Percentiles rank a stretch among this genome's conserved stretches.
phyloP scores from a whole-genome alignment of 2,329 filamentous ascomycete species.

The Dactylellina haptotyla region DNA sequence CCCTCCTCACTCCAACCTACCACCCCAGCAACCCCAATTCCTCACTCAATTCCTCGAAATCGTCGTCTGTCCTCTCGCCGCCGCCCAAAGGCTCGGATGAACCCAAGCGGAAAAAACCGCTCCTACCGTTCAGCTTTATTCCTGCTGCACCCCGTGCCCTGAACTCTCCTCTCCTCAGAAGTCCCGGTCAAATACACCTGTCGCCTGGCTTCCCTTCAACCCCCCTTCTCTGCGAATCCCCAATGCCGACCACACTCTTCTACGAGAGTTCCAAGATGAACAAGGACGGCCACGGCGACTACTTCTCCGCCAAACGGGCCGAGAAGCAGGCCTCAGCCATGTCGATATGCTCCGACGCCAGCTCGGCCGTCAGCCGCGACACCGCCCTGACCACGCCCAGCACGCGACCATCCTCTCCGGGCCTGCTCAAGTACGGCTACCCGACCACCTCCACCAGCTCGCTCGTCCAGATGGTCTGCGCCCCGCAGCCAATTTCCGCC shows the following conservation, averaged over 20 bases:
- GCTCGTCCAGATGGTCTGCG: slow-evolving; percentile 45
- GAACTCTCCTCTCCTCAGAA: slow-evolving; percentile 12
- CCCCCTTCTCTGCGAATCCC: slow-evolving; percentile 48
- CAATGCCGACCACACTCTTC: slow-evolving; percentile 52
- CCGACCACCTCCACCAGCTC: slow-evolving; percentile 39
- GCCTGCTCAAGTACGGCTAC: slow-evolving; percentile 38
- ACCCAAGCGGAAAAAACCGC: slow-evolving; percentile 52
- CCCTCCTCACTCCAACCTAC: slow-evolving; percentile 37
- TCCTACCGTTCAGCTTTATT: slow-evolving; percentile 54
- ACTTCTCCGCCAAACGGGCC: slow-evolving; percentile 36
- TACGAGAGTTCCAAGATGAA: slow-evolving; percentile 50
- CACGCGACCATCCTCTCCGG: slow-evolving; percentile 47
- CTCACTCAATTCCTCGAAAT: slow-evolving; percentile 3
- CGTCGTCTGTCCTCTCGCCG: slow-evolving; percentile 1
- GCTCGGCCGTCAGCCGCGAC: slow-evolving; percentile 45
- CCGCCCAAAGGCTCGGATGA: slow-evolving; percentile 52
- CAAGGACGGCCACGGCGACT: slow-evolving; percentile 25
- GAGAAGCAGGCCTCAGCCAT: slow-evolving; percentile 40
- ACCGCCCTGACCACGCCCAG: slow-evolving; percentile 47
- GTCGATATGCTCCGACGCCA: slow-evolving; percentile 49
- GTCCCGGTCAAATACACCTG: slow-evolving; percentile 22
- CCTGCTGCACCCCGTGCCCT: slow-evolving; percentile 53
- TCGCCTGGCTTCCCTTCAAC: slow-evolving; percentile 26
- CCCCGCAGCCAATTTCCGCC: slow-evolving; percentile 25
- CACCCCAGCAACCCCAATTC: slow-evolving; percentile 16